phyloP scores from a whole-genome alignment of 2,329 filamentous ascomycete species.

The Botrytis cinerea region DNA sequence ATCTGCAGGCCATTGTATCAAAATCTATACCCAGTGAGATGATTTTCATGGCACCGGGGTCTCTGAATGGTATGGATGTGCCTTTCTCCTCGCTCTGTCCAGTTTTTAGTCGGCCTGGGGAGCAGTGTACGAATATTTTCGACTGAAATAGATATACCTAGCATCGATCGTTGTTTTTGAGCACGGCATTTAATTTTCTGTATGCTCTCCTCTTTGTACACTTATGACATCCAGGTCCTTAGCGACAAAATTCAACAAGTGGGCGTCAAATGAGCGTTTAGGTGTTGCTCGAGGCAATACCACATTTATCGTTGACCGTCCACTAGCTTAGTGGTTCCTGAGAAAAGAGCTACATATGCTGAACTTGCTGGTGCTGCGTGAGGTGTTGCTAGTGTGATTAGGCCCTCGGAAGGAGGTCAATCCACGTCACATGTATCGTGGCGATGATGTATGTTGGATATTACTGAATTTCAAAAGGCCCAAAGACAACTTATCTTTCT shows the following conservation, averaged over 20 bases:
- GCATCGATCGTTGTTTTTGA: conserved; percentile 38
- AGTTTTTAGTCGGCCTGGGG: conserved; percentile 2
- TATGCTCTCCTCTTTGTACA: not conserved
- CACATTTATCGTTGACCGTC: conserved; percentile 49
- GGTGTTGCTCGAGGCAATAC: conserved; percentile 29
- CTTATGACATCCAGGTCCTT: not conserved
- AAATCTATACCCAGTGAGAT: not conserved
- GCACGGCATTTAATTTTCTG: conserved; percentile 39
- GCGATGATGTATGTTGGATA: conserved; percentile 27
- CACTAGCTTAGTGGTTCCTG: conserved; percentile 47
- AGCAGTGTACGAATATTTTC: conserved; percentile 33
- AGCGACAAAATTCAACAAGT: not conserved
- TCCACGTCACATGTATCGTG: conserved; percentile 43
- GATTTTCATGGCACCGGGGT: not conserved
- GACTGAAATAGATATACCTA: conserved; percentile 34
- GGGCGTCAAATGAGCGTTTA: not conserved
- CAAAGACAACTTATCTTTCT: not conserved
- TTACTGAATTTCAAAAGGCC: not conserved
- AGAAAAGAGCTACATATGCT: not conserved
- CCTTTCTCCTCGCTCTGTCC: not conserved
- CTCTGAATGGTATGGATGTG: not conserved
- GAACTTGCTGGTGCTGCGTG: conserved; percentile 32
- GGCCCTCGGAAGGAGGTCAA: conserved; percentile 38
- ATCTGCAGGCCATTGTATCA: not conserved
- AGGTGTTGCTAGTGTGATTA: conserved; percentile 29